These are phyloP conservation scores for Penicillium sp. DNA, from an alignment of 2,329 filamentous ascomycete genomes.

Conservation along the genomic window DNA sequence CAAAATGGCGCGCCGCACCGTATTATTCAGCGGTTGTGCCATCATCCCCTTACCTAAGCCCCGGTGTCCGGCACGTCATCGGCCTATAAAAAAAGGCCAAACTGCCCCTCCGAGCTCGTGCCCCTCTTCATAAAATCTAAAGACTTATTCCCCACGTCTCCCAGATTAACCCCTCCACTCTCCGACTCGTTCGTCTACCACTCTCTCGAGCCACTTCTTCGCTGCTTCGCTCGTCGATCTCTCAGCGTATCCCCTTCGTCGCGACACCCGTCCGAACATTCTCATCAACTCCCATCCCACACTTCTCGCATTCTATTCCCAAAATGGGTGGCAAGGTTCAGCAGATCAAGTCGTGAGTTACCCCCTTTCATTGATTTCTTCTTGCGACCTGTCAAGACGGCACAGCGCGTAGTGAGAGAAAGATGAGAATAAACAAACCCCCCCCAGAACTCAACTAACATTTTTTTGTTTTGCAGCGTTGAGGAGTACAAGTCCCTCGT, in stretches of 20 bases:
- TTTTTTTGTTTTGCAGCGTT: constrained; percentile 47
- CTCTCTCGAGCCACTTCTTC: constrained; percentile 11
- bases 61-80: constrained; percentile 30
- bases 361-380: neutral
- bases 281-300: constrained; percentile 18
- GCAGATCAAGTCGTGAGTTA: constrained; percentile 20
- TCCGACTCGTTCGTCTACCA: constrained; percentile 12
- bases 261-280: constrained; percentile 13
- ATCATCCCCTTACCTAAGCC: constrained; percentile 21
- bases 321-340: constrained; percentile 28
- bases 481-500: constrained; percentile 59
- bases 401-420: neutral
- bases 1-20: neutral
- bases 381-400: neutral
- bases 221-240: constrained; percentile 6
- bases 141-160: constrained; percentile 11
- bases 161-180: constrained; percentile 17
- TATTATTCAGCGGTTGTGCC: constrained; percentile 27
- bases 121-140: constrained; percentile 15
- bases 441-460: neutral
- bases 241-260: constrained; percentile 26
- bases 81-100: constrained; percentile 28
- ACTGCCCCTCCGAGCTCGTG: constrained; percentile 18
- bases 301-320: constrained; percentile 17
- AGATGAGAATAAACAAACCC: neutral